Evolutionary conservation across 202 grass and related monocot genomes (phyloP), one percentile per base, ranked within the genome.

Genomic region (Bolboschoenoplectus hybrid): DNA sequence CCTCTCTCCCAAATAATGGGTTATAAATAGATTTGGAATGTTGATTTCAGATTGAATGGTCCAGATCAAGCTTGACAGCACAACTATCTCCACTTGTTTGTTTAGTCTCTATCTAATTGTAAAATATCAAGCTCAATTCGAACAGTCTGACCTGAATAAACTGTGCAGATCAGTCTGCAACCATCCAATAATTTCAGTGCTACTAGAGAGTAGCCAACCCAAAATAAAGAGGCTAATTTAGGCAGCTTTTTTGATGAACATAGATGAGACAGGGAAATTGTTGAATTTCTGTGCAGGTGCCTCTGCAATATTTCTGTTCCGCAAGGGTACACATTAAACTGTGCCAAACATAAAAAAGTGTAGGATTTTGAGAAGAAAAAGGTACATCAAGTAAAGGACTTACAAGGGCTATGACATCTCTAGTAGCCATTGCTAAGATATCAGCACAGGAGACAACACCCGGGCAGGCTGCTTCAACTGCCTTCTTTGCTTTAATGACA

Each of bases 391-490:
- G 1, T 13, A 84, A 52, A 71, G 55, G 51, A 84, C 68, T 90
- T 82, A 97, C 95, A 17, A 92, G 88, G 82, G 67, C 26, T 82
- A 97, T 87, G 34, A 95, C 95, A 17, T 97, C 95, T 82, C 95
- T 95, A 53, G 91, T 61, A 35, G 93, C 93, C 47, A 97, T 85
- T 5, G 88, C 79, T 34, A 97, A 80, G 76, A 97, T 97, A 89
- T 97, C 94, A 77, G 95, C 78, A 56, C 95, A 97, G 71, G 95
- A 97, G 53, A 97, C 95, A 1, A 89, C 84, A 12, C 90, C 91
- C 10, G 91, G 92, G 89, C 95, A 97, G 3, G 34, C 10, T 3
- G n/a, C 52, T 85, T 97, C 95, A 46, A 97, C 91, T 4, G 89
- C 93, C 7, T 45, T 19, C 78, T 97, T 97, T 63, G 85, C 90